These are phyloP conservation scores for Rhizopogon vesiculosus DNA, from an alignment of 768 basidiomycete genomes.

Conservation along the genomic window DNA sequence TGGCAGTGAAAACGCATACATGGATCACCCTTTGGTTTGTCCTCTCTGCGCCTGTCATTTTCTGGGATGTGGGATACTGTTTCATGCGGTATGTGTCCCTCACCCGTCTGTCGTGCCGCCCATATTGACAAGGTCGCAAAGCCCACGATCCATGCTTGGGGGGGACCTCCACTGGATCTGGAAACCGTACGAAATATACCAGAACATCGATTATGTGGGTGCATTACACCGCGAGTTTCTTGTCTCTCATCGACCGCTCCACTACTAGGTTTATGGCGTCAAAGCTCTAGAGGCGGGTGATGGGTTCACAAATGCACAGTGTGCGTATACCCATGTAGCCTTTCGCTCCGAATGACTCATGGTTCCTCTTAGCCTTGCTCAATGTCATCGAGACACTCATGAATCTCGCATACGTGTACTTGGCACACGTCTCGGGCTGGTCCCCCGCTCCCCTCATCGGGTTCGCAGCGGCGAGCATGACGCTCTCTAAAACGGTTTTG, in stretches of 20 bases:
- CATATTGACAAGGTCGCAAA: slow-evolving; percentile 19
- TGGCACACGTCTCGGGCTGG: slow-evolving; percentile 56
- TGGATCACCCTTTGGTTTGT: slow-evolving; percentile 72
- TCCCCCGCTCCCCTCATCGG: slow-evolving; percentile 72
- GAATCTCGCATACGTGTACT: slow-evolving; percentile 73
- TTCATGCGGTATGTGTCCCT: slow-evolving; percentile 60
- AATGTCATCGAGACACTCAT: slow-evolving; percentile 78
- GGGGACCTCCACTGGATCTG: slow-evolving; percentile 93
- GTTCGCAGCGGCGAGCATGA: slow-evolving; percentile 70
- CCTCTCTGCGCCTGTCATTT: slow-evolving; percentile 43
- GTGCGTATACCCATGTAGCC: slow-evolving; percentile 35
- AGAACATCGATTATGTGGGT: slow-evolving; percentile 50
- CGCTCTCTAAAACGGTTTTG: slow-evolving; percentile 79
- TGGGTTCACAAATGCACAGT: slow-evolving; percentile 85
- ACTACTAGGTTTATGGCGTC: slow-evolving; percentile 63
- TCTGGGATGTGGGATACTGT: slow-evolving; percentile 83
- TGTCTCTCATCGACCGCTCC: not conserved
- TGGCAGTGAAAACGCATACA: slow-evolving; percentile 47
- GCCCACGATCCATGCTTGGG: slow-evolving; percentile 82
- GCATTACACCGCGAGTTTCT: slow-evolving; percentile 31
- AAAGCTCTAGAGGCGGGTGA: slow-evolving; percentile 57
- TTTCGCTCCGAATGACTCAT: not conserved
- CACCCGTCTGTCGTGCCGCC: not conserved
- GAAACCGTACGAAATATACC: slow-evolving; percentile 77
- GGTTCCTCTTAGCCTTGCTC: slow-evolving; percentile 49